A percentile compares a stretch with the other conserved stretches of the same genome.
Evolutionary conservation across 2,329 filamentous ascomycete species (phyloP).

Genomic region (Pseudogymnoascus sp.): DNA sequence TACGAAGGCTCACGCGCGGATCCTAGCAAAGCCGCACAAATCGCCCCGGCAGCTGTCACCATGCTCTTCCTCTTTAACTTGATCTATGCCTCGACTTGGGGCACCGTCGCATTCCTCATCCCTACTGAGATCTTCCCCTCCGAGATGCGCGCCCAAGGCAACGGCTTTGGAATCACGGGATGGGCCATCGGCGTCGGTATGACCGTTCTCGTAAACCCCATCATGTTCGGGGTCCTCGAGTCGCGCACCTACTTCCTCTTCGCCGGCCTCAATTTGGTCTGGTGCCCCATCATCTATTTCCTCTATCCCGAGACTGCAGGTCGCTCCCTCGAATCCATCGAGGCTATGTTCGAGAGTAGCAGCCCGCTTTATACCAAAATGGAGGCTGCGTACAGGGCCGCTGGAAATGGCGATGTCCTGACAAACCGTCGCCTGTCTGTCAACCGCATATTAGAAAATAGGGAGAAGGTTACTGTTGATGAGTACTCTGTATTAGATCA

Average conservation of each 20-base stretch:
- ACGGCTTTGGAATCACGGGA: constrained; percentile 51
- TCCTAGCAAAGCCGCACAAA: constrained; percentile 32
- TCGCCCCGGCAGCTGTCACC: constrained; percentile 41
- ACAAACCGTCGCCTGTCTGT: background rate
- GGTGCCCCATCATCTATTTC: constrained; percentile 44
- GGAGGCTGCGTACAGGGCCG: constrained; percentile 14
- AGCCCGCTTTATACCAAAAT: constrained; percentile 33
- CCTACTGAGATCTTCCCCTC: constrained; percentile 49
- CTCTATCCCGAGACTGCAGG: constrained; percentile 38
- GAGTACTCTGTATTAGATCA: background rate
- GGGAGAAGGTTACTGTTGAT: background rate
- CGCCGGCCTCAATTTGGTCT: constrained; percentile 43
- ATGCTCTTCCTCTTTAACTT: constrained; percentile 47
- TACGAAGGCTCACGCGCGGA: constrained; percentile 32
- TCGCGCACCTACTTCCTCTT: constrained; percentile 47
- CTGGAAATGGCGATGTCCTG: constrained; percentile 11
- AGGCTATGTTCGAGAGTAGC: constrained; percentile 41
- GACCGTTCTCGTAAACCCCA: constrained; percentile 45
- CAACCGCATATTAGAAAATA: background rate
- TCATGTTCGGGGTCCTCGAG: constrained; percentile 42
- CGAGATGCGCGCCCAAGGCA: constrained; percentile 50
- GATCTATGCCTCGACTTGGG: constrained; percentile 44
- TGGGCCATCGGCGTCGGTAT: constrained; percentile 52
- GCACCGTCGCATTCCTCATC: constrained; percentile 43
- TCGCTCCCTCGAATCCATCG: constrained; percentile 45